Evolutionary conservation across 305 asterid species (phyloP), one percentile per base, ranked within the genome.

Genomic region (Nicotiana rustica): DNA sequence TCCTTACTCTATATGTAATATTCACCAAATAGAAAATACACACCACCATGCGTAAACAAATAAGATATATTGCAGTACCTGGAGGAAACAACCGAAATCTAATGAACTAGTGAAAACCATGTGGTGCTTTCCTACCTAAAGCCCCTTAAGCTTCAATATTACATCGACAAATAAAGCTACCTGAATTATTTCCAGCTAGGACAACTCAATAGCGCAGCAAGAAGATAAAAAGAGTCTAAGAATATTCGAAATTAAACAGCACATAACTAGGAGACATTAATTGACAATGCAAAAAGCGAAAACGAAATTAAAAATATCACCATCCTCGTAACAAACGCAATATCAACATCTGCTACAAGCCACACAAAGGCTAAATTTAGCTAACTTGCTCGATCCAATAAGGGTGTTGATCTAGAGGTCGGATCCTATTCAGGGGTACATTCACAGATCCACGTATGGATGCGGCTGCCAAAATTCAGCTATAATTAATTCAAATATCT

Each of bases 31-130:
- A 21, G 41, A 19, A 73, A 19, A n/a, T 33, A 18, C 70, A 78
- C 60, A 78, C 68, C 21, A 19, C 55, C 57, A 21, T 60, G 21
- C 71, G 1, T 78, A 78, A 36, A 78, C 21, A 78, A 31, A 35
- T 25, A 60, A 38, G 73, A 79, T 36, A 38, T 44, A 15, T 15
- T 15, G 62, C 69, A 60, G 13, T 62, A 79, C 15, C 9, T 44
- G 25, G 75, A 62, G 59, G 41, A 62, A 19, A 61, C 10, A 19
- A 44, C 62, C 62, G 3, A 79, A 13, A 7, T 64, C 47, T 44
- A 18, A 67, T n/a, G 29, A 44, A 79, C 56, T 55, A 61, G 47
- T 64, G 64, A 79, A n/a, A 79, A 64, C 64, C 60, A 67, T 13
- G 9, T 10, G 76, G 47, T 36, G 18, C 76, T 44, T 64, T 79